Percentiles rank a stretch among this genome's conserved stretches.
Conservation (phyloP, 2,329 filamentous ascomycete species). For the Rhynchosporium secalis region DNA sequence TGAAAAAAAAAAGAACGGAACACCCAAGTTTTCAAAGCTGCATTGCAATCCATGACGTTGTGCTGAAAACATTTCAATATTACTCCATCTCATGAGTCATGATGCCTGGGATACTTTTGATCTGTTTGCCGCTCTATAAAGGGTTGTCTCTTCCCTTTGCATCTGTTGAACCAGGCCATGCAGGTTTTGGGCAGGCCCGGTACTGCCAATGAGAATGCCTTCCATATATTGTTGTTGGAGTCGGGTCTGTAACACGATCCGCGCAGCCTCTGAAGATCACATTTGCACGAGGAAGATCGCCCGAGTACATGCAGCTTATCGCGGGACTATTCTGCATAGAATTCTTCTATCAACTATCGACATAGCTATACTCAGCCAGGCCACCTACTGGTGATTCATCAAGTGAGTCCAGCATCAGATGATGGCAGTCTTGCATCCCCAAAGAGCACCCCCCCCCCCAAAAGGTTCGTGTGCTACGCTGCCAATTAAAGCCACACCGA, state of each 20-base stretch:
- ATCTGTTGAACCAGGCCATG: neutral
- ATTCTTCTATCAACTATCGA: neutral
- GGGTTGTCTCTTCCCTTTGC: neutral
- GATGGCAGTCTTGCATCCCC: neutral
- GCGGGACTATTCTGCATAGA: neutral
- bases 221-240: conserved; percentile 12
- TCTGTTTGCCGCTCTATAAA: neutral
- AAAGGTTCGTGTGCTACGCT: neutral
- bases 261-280: neutral
- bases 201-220: conserved; percentile 17
- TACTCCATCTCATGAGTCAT: too few species aligned
- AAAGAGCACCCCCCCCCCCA: neutral
- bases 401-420: conserved; percentile 3
- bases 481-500: conserved; percentile 4
- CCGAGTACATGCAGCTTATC: conserved; percentile 4
- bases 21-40: too few species aligned
- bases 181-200: conserved; percentile 20
- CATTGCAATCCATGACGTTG: too few species aligned
- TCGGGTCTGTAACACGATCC: conserved; percentile 19
- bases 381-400: conserved; percentile 9
- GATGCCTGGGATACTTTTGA: too few species aligned
- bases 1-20: too few species aligned
- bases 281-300: neutral
- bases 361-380: neutral
- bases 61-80: too few species aligned